Base-by-base conservation (phyloP, 2,329 filamentous ascomycete species). In the Talaromyces atroroseus region DNA sequence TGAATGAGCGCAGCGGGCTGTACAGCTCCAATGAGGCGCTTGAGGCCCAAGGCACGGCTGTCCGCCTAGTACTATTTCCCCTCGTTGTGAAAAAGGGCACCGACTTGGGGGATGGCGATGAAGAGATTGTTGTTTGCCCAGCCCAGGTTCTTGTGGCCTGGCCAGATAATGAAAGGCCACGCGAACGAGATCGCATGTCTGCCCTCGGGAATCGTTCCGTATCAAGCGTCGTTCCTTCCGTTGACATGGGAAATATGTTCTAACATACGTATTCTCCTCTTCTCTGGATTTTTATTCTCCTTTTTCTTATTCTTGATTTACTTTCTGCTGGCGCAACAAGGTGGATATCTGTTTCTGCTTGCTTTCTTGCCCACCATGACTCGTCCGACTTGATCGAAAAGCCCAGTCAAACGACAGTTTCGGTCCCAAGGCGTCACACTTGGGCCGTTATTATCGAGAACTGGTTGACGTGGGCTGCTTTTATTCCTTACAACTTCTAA, bases 31-130 rank as follows among this genome's bases (percentile, higher is more conserved):
- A 94, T 66, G 88, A 92, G 62, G 88, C 92, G 52, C 82, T 96
- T 23, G 89, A 97, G 72, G 79, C 80, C 5, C 81, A 87, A 59
- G 81, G 83, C 42, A 86, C 90, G 24, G 83, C 92, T 18, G 91
- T 99, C 42, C 89, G 94, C 63, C 84, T 96, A 60, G 92, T 99
- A 1, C 82, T 99, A 42, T 99, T 99, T 79, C 95, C 95, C 10
- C 81, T 97, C 1, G 92, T 99, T 18, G 90, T 97, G 65, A 96
- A 96, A 77, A 95, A 94, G 77, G 92, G 92, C 53, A 89, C 95
- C 66, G 92, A 97, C 69, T 78, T 80, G 42, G 94, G 92, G 23
- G 82, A 87, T 53, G 92, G 92, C 54, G 90, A 96, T 54, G 91
- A 96, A 63, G 92, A 97, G 78, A 90, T 95, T 61, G 92, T 97